A percentile compares a stretch with the other conserved stretches of the same genome.
Conservation (phyloP, 805 yeast genomes). For the Debaryomyces prosopidis region DNA sequence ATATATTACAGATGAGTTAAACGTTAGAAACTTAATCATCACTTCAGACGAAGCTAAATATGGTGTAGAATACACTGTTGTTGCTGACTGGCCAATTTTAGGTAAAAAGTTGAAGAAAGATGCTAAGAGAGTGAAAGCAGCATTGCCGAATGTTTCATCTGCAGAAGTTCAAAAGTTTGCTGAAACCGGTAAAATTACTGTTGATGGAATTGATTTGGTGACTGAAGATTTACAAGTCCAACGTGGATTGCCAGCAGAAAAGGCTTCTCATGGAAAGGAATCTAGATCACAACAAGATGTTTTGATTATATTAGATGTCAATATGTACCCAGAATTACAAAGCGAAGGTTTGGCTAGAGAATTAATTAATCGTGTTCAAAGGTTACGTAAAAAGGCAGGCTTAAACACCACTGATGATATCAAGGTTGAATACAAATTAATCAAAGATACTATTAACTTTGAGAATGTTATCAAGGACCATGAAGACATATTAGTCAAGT, state of each 20-base stretch:
- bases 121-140: conserved; percentile 91
- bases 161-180: conserved; percentile 79
- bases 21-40: conserved; percentile 82
- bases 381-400: conserved; percentile 95
- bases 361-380: conserved; percentile 93
- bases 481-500: conserved; percentile 68
- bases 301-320: conserved; percentile 84
- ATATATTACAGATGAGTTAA: conserved; percentile 88
- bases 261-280: conserved; percentile 71
- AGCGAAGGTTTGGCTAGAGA: conserved; percentile 97
- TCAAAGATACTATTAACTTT: conserved; percentile 65
- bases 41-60: conserved; percentile 89
- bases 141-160: conserved; percentile 78
- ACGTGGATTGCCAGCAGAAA: conserved; percentile 79
- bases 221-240: conserved; percentile 87
- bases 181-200: conserved; percentile 70
- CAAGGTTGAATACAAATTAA: conserved; percentile 72
- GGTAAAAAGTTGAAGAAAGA: conserved; percentile 97
- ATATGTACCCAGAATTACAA: conserved; percentile 81
- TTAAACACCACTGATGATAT: conserved; percentile 95
- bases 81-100: conserved; percentile 98
- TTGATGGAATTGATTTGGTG: conserved; percentile 86
- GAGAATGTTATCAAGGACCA: conserved; percentile 63
- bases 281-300: conserved; percentile 88
- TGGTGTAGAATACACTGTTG: conserved; percentile 89